phyloP scores from a whole-genome alignment of 2,329 filamentous ascomycete genomes.

The Monosporascus sp. region DNA sequence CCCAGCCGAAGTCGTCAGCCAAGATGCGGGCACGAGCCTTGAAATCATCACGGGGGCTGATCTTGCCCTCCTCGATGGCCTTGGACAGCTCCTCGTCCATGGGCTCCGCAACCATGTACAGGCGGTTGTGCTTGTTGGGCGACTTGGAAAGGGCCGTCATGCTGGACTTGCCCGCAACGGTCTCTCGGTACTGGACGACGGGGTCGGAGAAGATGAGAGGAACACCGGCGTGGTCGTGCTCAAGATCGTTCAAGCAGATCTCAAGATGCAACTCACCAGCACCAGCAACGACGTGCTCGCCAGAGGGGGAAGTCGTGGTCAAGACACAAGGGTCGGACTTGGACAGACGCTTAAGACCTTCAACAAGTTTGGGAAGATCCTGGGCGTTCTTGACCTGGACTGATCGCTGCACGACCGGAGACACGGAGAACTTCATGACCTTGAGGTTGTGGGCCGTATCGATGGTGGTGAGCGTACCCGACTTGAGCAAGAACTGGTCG shows the following conservation, averaged over 20 bases:
- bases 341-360: conserved; percentile 99
- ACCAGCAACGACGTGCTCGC: conserved; percentile 98
- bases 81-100: conserved; percentile 85
- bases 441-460: conserved; percentile 99
- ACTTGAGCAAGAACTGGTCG: conserved; percentile 99
- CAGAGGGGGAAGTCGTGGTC: conserved; percentile 81
- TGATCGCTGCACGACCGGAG: conserved; percentile 95
- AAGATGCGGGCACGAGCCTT: conserved; percentile 95
- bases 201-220: conserved; percentile 97
- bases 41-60: conserved; percentile 95
- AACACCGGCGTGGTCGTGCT: conserved; percentile 98
- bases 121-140: conserved; percentile 99
- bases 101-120: conserved; percentile 91
- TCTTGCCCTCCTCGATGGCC: conserved; percentile 88
- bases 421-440: conserved; percentile 99
- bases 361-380: conserved; percentile 98
- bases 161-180: conserved; percentile 75
- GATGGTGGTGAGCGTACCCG: conserved; percentile 95
- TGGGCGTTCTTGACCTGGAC: conserved; percentile 99
- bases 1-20: conserved; percentile 97
- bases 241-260: conserved; percentile 99
- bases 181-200: conserved; percentile 98
- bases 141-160: conserved; percentile 99
- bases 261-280: conserved; percentile 99
- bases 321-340: conserved; percentile 99